A percentile compares a stretch with the other conserved stretches of the same genome.
Conservation (phyloP, 2,329 filamentous ascomycete species). For the Fusarium siculi region DNA sequence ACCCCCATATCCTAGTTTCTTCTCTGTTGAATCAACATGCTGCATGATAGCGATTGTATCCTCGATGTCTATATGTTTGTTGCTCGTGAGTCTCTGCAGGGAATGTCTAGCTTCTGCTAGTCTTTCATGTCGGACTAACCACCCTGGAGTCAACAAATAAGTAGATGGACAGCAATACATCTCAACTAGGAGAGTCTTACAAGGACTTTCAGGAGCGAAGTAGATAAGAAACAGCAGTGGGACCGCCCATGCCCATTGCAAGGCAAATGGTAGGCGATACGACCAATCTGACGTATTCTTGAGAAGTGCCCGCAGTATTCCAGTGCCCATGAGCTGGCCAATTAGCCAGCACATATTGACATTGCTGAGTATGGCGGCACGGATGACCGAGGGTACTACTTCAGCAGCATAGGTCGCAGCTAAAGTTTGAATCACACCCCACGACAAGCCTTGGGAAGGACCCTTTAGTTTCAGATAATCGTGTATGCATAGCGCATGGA, state of each 20-base stretch:
- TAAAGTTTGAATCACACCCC: slow-evolving; percentile 48
- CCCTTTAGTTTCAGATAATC: neutral
- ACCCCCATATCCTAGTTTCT: slow-evolving; percentile 48
- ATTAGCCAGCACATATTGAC: slow-evolving; percentile 55
- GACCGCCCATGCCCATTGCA: slow-evolving; percentile 54
- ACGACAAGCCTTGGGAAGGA: slow-evolving; percentile 38
- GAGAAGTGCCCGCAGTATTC: slow-evolving; percentile 29
- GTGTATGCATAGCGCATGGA: accelerated
- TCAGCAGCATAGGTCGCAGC: slow-evolving; percentile 53
- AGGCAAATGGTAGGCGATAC: slow-evolving; percentile 47
- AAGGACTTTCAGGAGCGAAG: slow-evolving; percentile 53
- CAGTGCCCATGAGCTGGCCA: slow-evolving; percentile 51
- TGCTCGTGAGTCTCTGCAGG: slow-evolving; percentile 41
- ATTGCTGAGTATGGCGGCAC: slow-evolving; percentile 49
- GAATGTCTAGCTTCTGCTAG: slow-evolving; percentile 45
- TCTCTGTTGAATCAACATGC: slow-evolving; percentile 54
- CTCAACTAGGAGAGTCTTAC: neutral
- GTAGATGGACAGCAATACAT: accelerated
- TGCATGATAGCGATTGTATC: slow-evolving; percentile 54
- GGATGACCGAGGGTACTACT: slow-evolving; percentile 42
- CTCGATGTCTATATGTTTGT: slow-evolving; percentile 49
- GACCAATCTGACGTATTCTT: neutral
- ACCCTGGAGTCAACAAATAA: slow-evolving; percentile 29
- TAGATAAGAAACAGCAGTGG: slow-evolving; percentile 47
- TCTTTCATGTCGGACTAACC: slow-evolving; percentile 49